Conservation (phyloP, 2,329 filamentous ascomycete genomes). For the Pseudogymnoascus sp. region DNA sequence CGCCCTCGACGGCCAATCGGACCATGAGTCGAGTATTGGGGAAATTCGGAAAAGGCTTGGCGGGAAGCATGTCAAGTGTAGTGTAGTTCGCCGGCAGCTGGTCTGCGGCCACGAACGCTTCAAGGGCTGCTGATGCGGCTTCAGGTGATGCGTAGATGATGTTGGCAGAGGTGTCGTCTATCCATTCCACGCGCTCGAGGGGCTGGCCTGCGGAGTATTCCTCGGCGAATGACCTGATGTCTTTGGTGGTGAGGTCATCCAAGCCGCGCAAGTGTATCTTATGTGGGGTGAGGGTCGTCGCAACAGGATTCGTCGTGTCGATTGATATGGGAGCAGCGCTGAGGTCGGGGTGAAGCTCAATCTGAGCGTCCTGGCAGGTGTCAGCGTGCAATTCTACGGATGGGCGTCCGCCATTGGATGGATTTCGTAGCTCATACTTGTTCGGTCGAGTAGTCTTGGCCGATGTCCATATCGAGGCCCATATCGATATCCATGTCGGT, state of each 20-base stretch:
- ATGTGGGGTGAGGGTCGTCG: slow-evolving; percentile 33
- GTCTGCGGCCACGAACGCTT: slow-evolving; percentile 41
- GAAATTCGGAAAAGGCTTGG: slow-evolving; percentile 59
- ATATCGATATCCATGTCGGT: slow-evolving; percentile 64
- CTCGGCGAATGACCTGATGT: slow-evolving; percentile 67
- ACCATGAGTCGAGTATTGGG: slow-evolving; percentile 64
- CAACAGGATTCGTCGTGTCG: not conserved
- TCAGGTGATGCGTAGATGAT: slow-evolving; percentile 60
- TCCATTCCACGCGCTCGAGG: slow-evolving; percentile 73
- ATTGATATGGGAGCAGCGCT: not conserved
- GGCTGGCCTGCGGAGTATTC: slow-evolving; percentile 53
- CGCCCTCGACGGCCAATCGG: slow-evolving; percentile 63
- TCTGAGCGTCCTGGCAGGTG: slow-evolving; percentile 2
- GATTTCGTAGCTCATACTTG: slow-evolving; percentile 17
- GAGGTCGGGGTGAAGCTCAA: not conserved
- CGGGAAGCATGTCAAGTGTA: slow-evolving; percentile 55
- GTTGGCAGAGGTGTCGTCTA: slow-evolving; percentile 87
- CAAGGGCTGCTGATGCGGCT: slow-evolving; percentile 46
- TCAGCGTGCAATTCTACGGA: not conserved
- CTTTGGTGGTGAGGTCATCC: slow-evolving; percentile 68
- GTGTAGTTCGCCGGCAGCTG: slow-evolving; percentile 39
- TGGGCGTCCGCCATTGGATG: slow-evolving; percentile 22
- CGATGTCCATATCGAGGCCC: slow-evolving; percentile 51
- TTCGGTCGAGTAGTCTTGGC: slow-evolving; percentile 30
- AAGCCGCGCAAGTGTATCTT: slow-evolving; percentile 83